Base-by-base conservation (phyloP, 768 basidiomycete genomes). In the Tricholoma matsutake region DNA sequence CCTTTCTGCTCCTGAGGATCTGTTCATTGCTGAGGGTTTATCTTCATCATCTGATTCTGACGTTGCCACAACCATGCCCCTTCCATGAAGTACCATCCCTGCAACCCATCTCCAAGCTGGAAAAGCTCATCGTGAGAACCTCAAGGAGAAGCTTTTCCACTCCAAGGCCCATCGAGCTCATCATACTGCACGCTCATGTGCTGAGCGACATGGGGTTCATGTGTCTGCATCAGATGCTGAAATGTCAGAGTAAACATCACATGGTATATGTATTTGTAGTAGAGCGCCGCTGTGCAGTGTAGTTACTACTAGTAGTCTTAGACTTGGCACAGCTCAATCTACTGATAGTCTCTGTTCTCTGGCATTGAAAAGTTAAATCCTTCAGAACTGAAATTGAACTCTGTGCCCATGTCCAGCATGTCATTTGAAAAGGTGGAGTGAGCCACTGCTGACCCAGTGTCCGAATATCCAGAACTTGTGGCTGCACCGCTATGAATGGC, bases 21-120 rank as follows among this genome's bases (percentile, higher is more conserved):
- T 57, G n/a, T 68, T 69, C 39, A 51, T 69, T 29, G 49, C 22
- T 16, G 63, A 60, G 41, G 68, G 68, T 18, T 47, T 67, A 18
- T 56, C 57, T 56, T 62, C 6, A n/a, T 61, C 52, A n/a, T 59
- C 58, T 20, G 58, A 59, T 25, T 54, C 58, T 34, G 11, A 18
- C 10, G 5, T 18, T 4, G 8, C 54, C 14, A 16, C 31, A 32
- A 39, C 18, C 14, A 54, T 54, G 16, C 25, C 52, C 20, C 31
- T 52, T 20, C 54, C 32, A 35, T 6, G 8, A 10, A 22, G 7
- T 18, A n/a, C 8, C n/a, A 9, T 5, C 13, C 34, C 29, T 55
- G 11, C 32, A 20, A 35, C 22, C 9, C 54, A 8, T 4, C 37
- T 39, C 18, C 20, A 18, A 39, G 34, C 14, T 20, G 54, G 54